phyloP scores from a whole-genome alignment of 768 basidiomycete genomes.

The Leccinum pellstonianum region DNA sequence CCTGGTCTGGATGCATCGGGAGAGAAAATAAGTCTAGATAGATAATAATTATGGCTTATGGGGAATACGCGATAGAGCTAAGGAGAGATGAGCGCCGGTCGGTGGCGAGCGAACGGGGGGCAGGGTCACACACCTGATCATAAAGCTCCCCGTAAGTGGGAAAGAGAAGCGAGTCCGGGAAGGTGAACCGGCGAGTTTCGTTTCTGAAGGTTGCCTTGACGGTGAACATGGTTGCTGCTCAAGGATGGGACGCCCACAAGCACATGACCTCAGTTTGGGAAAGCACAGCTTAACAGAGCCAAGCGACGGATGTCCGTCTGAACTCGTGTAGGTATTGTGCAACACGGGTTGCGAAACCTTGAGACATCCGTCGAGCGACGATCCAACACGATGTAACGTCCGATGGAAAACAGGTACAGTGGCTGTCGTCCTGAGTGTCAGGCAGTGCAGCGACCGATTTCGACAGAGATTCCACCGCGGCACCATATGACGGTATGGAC shows the following conservation, averaged over 20 bases:
- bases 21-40: constrained; percentile 70
- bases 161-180: constrained; percentile 49
- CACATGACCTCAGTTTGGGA: too few relatives aligned
- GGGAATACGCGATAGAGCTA: constrained; percentile 74
- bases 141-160: constrained; percentile 63
- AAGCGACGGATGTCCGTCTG: too few relatives aligned
- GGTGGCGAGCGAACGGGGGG: not conserved
- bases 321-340: too few relatives aligned
- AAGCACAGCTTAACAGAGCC: too few relatives aligned
- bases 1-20: constrained; percentile 52
- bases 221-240: constrained; percentile 56
- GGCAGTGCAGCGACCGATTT: too few relatives aligned
- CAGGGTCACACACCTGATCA: constrained; percentile 50
- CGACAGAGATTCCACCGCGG: too few relatives aligned
- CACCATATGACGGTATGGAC: too few relatives aligned
- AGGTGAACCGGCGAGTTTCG: constrained; percentile 69
- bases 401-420: too few relatives aligned
- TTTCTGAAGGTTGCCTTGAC: constrained; percentile 74
- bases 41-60: constrained; percentile 54
- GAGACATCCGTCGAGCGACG: too few relatives aligned
- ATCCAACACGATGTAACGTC: too few relatives aligned
- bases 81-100: constrained; percentile 21
- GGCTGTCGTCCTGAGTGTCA: too few relatives aligned
- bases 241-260: constrained; percentile 8
- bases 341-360: too few relatives aligned